Conservation (phyloP, 225 moss, liverwort and hornwort genomes). For the Asterella californica region DNA sequence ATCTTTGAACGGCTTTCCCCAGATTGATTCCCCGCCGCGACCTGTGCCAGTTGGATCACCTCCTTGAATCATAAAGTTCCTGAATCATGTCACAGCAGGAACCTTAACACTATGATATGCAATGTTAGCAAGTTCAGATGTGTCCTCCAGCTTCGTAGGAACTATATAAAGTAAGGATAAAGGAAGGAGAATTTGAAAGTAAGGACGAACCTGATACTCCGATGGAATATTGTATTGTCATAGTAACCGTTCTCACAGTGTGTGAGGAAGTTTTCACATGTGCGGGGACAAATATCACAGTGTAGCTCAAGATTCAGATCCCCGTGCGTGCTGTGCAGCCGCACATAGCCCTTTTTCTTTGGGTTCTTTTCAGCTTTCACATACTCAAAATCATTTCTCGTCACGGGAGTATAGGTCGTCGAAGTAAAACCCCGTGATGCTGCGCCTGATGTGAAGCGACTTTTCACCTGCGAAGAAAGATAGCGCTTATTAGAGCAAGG, state of each 20-base stretch:
- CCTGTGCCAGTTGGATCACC: constrained; percentile 99
- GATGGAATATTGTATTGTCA: constrained; percentile 74
- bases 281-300: constrained; percentile 81
- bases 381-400: constrained; percentile 86
- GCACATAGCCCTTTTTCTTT: constrained; percentile 88
- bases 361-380: constrained; percentile 93
- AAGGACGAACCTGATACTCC: constrained; percentile 60
- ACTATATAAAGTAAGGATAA: too few species aligned
- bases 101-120: neutral
- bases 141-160: neutral
- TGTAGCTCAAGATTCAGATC: constrained; percentile 87
- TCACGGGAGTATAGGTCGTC: constrained; percentile 90
- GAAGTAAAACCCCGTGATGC: constrained; percentile 96
- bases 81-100: neutral
- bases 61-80: constrained; percentile 99
- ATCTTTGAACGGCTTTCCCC: constrained; percentile 97
- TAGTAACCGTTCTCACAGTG: constrained; percentile 89
- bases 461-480: constrained; percentile 59
- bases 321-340: constrained; percentile 81
- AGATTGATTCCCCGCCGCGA: constrained; percentile 86
- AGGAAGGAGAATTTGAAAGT: neutral
- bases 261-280: constrained; percentile 95
- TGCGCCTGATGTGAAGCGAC: constrained; percentile 89
- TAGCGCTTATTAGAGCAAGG: neutral
- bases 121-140: neutral